Evolutionary conservation across 805 yeast species (phyloP).

Genomic region (Grigorovia transvaalensis): DNA sequence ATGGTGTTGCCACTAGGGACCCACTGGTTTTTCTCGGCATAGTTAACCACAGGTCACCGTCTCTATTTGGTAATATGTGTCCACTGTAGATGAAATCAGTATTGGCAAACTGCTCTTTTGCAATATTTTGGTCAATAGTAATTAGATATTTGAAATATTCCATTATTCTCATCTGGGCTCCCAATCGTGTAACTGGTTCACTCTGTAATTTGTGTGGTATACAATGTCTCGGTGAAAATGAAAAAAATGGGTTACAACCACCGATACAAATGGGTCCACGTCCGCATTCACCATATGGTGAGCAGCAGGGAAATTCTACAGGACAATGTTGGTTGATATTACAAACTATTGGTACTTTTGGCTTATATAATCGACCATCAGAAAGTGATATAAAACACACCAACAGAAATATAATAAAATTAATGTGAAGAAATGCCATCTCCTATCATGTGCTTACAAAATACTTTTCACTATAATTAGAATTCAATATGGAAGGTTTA

Average conservation of each 20-base stretch:
- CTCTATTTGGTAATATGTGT: slow-evolving; percentile 38
- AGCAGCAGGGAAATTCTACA: slow-evolving; percentile 70
- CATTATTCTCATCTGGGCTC: slow-evolving; percentile 16
- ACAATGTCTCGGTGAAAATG: slow-evolving; percentile 59
- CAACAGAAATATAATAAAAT: too few relatives aligned
- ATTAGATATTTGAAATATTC: slow-evolving; percentile 22
- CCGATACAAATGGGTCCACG: slow-evolving; percentile 68
- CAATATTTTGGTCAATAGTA: slow-evolving; percentile 31
- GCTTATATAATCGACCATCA: background rate
- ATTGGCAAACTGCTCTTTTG: slow-evolving; percentile 52
- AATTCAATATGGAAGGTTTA: too few relatives aligned
- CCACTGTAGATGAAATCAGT: slow-evolving; percentile 60
- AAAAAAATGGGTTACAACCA: slow-evolving; percentile 75
- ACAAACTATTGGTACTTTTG: slow-evolving; percentile 8
- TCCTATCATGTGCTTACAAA: too few relatives aligned
- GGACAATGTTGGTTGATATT: slow-evolving; percentile 45
- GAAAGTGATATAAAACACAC: too few relatives aligned
- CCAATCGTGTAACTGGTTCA: background rate
- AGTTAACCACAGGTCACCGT: slow-evolving; percentile 43
- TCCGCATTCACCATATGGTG: slow-evolving; percentile 78
- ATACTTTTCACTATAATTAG: too few relatives aligned
- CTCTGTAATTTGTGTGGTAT: slow-evolving; percentile 37
- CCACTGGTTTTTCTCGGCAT: slow-evolving; percentile 75
- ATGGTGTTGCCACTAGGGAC: slow-evolving; percentile 66
- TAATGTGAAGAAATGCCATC: background rate